Evolutionary conservation across 148 eudicot genomes (phyloP).

Genomic region (Spergularia marina): DNA sequence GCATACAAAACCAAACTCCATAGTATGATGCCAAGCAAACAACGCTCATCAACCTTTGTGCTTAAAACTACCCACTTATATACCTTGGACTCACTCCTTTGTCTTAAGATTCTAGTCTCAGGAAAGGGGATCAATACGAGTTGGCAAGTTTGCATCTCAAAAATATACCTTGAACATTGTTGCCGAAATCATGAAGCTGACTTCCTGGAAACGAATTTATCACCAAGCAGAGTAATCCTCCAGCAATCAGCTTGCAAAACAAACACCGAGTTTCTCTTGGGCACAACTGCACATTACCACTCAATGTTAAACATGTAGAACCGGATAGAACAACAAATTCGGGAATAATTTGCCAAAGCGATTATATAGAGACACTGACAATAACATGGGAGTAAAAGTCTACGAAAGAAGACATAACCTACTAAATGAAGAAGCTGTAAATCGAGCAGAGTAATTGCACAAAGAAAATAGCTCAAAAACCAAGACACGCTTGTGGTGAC

Average conservation of each 20-base stretch:
- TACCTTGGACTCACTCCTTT: too few relatives aligned
- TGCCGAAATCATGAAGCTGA: slow-evolving; percentile 29
- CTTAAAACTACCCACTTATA: too few relatives aligned
- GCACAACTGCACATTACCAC: slow-evolving; percentile 54
- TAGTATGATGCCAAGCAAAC: too few relatives aligned
- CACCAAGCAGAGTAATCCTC: slow-evolving; percentile 74
- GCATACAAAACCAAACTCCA: too few relatives aligned
- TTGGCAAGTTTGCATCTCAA: neutral
- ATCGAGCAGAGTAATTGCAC: neutral
- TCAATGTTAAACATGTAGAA: neutral
- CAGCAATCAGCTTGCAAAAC: slow-evolving; percentile 75
- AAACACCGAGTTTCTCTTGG: slow-evolving; percentile 67
- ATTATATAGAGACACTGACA: neutral
- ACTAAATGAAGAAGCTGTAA: neutral
- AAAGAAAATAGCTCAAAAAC: neutral
- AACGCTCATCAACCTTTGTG: too few relatives aligned
- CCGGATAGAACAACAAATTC: neutral
- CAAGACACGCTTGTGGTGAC: neutral
- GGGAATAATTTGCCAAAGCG: neutral
- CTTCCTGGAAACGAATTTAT: slow-evolving; percentile 51
- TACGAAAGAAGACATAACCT: neutral
- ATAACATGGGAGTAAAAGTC: neutral
- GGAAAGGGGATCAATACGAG: too few relatives aligned
- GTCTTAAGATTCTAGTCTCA: too few relatives aligned
- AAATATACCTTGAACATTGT: slow-evolving; percentile 1